Evolutionary conservation across 2,329 filamentous ascomycete genomes (phyloP).

Genomic region (Calycina herbarum): DNA sequence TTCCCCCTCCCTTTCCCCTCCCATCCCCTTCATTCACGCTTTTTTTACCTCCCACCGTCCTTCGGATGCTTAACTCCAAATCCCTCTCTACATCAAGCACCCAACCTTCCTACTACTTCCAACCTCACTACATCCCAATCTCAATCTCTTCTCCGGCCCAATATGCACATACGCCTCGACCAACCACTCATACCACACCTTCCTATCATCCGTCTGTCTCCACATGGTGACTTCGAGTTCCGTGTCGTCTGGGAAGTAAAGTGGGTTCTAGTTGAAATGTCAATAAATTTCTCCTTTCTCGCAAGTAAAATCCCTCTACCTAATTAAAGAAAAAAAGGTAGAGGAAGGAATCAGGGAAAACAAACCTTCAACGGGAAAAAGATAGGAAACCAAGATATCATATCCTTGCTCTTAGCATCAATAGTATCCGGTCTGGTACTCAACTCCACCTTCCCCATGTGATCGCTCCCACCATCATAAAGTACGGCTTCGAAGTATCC

Average conservation of each 20-base stretch:
- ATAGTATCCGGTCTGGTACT: constrained; percentile 93
- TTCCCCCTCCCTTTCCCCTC: no score
- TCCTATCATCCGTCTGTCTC: constrained; percentile 90
- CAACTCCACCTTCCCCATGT: constrained; percentile 69
- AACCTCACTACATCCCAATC: constrained; percentile 64
- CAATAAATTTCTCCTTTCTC: no score
- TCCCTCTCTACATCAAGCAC: constrained; percentile 60
- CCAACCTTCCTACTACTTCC: constrained; percentile 70
- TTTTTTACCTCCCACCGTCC: no score
- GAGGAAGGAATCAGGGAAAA: constrained; percentile 11
- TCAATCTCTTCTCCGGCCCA: constrained; percentile 60
- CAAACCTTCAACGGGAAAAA: constrained; percentile 93
- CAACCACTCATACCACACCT: constrained; percentile 99
- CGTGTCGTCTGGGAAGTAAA: constrained; percentile 80
- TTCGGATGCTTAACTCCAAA: no score
- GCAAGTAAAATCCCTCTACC: no score
- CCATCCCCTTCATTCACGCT: no score
- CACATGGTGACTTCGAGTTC: constrained; percentile 93
- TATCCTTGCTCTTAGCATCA: constrained; percentile 88
- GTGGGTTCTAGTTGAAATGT: constrained; percentile 60
- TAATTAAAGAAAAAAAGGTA: no score
- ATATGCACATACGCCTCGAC: constrained; percentile 78
- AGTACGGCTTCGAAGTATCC: constrained; percentile 98
- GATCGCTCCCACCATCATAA: constrained; percentile 54
- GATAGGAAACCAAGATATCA: constrained; percentile 99